Percentiles rank a stretch among this genome's conserved stretches.
phyloP scores from a whole-genome alignment of 257 asterid genomes.

The Mitragyna speciosa region DNA sequence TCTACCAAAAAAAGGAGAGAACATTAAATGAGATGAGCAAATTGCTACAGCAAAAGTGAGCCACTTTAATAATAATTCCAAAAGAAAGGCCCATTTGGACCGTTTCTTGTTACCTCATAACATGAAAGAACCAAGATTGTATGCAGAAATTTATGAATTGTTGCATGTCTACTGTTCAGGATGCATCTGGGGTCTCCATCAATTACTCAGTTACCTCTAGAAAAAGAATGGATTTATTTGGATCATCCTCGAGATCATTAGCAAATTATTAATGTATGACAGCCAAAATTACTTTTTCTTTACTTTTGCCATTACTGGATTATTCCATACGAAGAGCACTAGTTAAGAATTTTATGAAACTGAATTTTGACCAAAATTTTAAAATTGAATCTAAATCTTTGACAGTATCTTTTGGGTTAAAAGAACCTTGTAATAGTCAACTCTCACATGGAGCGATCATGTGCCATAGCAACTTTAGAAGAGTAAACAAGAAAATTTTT shows the following conservation, averaged over 20 bases:
- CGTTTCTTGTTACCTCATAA: background rate
- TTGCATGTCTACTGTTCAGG: slow-evolving; percentile 2
- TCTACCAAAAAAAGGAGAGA: background rate
- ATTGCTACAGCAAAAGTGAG: background rate
- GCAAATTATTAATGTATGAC: background rate
- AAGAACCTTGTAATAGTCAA: background rate
- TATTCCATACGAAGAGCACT: background rate
- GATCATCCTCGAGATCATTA: slow-evolving; percentile 1
- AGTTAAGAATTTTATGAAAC: background rate
- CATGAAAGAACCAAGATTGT: slow-evolving; percentile 11
- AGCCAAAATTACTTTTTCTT: background rate
- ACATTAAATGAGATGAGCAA: slow-evolving; percentile 6
- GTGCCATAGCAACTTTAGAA: background rate
- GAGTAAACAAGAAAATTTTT: background rate
- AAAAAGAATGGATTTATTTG: background rate
- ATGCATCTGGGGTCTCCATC: slow-evolving; percentile 14
- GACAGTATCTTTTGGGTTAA: background rate
- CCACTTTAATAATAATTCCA: background rate
- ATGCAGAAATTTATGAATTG: slow-evolving; percentile 7
- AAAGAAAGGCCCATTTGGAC: slow-evolving; percentile 7
- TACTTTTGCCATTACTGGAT: background rate
- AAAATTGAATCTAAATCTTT: background rate
- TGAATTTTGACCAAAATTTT: background rate
- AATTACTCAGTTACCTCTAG: background rate
- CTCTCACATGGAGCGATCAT: background rate